These are phyloP conservation scores for Ceratocystiopsis minuta DNA, from an alignment of 2,329 filamentous ascomycete genomes.

Conservation along the genomic window DNA sequence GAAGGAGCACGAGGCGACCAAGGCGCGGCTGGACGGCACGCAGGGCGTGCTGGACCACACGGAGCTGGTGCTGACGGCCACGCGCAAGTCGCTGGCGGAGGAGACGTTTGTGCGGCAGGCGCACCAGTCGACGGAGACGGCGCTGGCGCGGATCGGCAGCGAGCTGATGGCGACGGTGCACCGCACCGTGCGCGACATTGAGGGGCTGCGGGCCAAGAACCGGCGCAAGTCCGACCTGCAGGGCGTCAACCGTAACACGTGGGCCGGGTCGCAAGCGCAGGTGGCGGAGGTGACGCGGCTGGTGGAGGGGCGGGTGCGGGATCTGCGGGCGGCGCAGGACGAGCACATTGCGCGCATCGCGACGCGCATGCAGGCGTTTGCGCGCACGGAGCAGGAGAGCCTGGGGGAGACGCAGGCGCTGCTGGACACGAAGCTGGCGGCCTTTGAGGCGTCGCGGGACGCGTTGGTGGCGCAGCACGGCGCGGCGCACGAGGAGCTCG, in stretches of 20 bases:
- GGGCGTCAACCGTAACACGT: conserved; percentile 56
- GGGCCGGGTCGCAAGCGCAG: conserved; percentile 58
- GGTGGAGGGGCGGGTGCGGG: conserved; percentile 57
- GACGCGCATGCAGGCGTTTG: conserved; percentile 56
- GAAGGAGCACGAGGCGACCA: conserved; percentile 72
- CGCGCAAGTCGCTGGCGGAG: conserved; percentile 57
- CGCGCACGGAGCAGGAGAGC: conserved; percentile 55
- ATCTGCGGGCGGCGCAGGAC: conserved; percentile 56
- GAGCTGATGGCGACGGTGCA: conserved; percentile 63
- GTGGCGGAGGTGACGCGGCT: conserved; percentile 60
- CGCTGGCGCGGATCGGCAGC: conserved; percentile 54
- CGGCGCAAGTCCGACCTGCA: conserved; percentile 73
- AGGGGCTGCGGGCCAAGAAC: conserved; percentile 71
- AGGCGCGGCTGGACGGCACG: conserved; percentile 55
- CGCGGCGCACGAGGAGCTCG: conserved; percentile 67
- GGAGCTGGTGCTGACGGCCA: conserved; percentile 63
- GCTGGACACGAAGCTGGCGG: conserved; percentile 47
- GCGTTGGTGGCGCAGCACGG: conserved; percentile 51
- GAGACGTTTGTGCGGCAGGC: conserved; percentile 67
- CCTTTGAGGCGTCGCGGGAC: conserved; percentile 49
- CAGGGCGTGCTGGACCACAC: conserved; percentile 73
- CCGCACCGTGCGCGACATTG: conserved; percentile 62
- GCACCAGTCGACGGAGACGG: conserved; percentile 67
- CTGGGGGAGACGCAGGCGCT: conserved; percentile 52
- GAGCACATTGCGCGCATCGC: conserved; percentile 51